phyloP scores from a whole-genome alignment of 139 green algal genomes.

The Deuterostichococcus epilithicus region DNA sequence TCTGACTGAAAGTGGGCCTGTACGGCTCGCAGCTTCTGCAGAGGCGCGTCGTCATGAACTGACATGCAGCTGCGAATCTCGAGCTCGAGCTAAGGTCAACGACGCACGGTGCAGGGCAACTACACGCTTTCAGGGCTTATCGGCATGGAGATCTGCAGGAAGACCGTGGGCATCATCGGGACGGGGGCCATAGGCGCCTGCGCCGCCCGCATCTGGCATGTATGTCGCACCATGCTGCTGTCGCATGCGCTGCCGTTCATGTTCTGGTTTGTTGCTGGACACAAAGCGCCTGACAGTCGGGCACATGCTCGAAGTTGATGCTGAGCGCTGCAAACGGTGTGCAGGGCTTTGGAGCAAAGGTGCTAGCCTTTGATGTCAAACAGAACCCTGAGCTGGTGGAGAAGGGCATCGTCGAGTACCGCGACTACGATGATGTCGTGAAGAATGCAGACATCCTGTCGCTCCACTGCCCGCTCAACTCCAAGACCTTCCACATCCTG shows the following conservation, averaged over 20 bases:
- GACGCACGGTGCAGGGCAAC: slow-evolving; percentile 58
- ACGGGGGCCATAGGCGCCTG: slow-evolving; percentile 74
- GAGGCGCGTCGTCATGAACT: too few species aligned
- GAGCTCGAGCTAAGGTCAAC: too few species aligned
- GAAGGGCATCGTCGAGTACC: slow-evolving; percentile 57
- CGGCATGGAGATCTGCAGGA: slow-evolving; percentile 63
- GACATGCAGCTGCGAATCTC: too few species aligned
- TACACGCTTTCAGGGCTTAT: slow-evolving; percentile 74
- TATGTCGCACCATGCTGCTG: slow-evolving; percentile 23
- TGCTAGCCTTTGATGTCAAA: slow-evolving; percentile 58
- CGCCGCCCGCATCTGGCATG: slow-evolving; percentile 9
- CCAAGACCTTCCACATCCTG: slow-evolving; percentile 70
- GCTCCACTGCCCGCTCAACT: slow-evolving; percentile 65
- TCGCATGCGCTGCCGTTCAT: too few species aligned
- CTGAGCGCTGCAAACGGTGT: not conserved
- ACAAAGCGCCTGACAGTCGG: not conserved
- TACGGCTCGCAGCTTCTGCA: too few species aligned
- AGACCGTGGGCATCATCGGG: slow-evolving; percentile 73
- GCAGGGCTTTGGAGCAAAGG: slow-evolving; percentile 56
- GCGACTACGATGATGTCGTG: slow-evolving; percentile 50
- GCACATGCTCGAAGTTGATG: too few species aligned
- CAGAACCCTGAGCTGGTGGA: slow-evolving; percentile 41
- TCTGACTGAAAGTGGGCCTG: too few species aligned
- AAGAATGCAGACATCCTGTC: slow-evolving; percentile 53
- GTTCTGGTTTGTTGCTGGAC: not conserved